Evolutionary conservation across 306 rosid species (phyloP).

Genomic region (Bauhinia variegata): DNA sequence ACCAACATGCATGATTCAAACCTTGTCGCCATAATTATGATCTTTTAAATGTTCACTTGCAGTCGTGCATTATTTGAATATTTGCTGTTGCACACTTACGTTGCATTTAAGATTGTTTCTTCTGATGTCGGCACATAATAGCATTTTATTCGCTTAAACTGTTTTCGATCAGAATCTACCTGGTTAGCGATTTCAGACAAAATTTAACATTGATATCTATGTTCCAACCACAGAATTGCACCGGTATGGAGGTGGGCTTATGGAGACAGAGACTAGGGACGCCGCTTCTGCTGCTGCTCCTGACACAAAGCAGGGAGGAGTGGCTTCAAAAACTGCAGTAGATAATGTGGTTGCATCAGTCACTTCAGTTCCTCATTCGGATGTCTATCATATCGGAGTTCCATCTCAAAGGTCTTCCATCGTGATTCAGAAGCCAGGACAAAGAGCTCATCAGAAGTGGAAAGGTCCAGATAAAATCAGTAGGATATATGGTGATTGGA

Average conservation of each 20-base stretch:
- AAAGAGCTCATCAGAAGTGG: constrained; percentile 93
- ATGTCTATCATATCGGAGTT: constrained; percentile 75
- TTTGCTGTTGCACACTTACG: too few relatives aligned
- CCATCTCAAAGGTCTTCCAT: constrained; percentile 82
- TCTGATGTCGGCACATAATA: constrained; percentile 6
- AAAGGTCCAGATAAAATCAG: constrained; percentile 99
- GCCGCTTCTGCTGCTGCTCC: constrained; percentile 49
- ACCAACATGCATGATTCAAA: not conserved
- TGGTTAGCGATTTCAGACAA: constrained; percentile 14
- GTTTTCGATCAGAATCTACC: not conserved
- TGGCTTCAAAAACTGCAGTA: constrained; percentile 54
- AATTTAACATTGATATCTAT: constrained; percentile 16
- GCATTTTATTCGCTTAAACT: constrained; percentile 7
- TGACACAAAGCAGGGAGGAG: constrained; percentile 73
- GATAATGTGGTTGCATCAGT: constrained; percentile 70
- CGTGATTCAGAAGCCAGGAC: constrained; percentile 82
- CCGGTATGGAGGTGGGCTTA: constrained; percentile 86
- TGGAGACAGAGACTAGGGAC: constrained; percentile 82
- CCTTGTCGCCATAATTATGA: not conserved
- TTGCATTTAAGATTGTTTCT: constrained; percentile 5
- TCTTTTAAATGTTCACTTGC: constrained; percentile 8
- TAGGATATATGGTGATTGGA: constrained; percentile 98
- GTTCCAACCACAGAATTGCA: constrained; percentile 68
- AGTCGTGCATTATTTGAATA: not conserved
- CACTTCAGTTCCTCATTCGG: constrained; percentile 73